These are phyloP conservation scores for Phytophthora multivora DNA, from an alignment of 352 stramenopile genomes.

Conservation along the genomic window DNA sequence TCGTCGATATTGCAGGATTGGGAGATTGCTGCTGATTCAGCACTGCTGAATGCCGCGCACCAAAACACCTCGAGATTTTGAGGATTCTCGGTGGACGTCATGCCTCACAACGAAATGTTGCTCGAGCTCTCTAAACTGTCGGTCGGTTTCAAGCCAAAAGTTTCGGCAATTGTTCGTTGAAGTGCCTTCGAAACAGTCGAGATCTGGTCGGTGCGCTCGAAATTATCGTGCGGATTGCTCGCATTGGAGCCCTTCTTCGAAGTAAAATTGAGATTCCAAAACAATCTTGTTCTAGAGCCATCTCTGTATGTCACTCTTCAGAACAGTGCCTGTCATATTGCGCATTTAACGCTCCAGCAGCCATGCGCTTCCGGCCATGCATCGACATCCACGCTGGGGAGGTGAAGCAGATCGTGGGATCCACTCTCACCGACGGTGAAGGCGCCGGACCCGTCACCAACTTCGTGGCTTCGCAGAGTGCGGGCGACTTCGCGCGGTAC, in stretches of 20 bases:
- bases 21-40: not conserved
- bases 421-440: constrained; percentile 92
- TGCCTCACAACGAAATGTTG: not conserved
- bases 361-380: constrained; percentile 97
- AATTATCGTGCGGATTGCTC: not conserved
- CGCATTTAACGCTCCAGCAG: constrained; percentile 13
- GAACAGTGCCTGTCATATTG: constrained; percentile 14
- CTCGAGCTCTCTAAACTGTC: too few species aligned
- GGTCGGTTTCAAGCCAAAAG: not conserved
- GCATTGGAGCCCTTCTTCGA: not conserved
- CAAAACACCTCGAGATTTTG: constrained; percentile 7
- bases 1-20: not conserved
- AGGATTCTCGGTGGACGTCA: constrained; percentile 22
- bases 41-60: constrained; percentile 14
- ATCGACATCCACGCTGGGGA: constrained; percentile 98
- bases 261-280: too few species aligned
- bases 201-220: not conserved
- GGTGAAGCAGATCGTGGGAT: constrained; percentile 99
- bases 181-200: constrained; percentile 4
- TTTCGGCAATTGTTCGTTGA: constrained; percentile 19
- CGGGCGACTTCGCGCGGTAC: constrained; percentile 77
- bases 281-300: not conserved
- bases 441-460: constrained; percentile 84
- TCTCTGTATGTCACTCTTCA: constrained; percentile 13
- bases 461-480: constrained; percentile 87